Conservation (phyloP, 805 yeast species). For the Suhomyces emberorum region DNA sequence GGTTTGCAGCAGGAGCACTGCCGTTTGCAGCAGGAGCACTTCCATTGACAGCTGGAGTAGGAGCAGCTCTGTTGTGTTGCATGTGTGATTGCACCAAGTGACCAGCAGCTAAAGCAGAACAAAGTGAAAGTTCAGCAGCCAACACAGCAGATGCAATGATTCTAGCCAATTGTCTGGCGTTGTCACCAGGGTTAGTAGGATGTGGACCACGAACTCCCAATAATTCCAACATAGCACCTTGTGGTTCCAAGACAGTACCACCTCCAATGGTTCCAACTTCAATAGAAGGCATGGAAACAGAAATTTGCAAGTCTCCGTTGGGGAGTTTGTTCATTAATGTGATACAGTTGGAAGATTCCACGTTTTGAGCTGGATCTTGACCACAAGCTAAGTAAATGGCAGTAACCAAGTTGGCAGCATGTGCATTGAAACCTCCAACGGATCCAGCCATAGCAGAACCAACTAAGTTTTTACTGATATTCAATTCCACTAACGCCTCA, state of each 20-base stretch:
- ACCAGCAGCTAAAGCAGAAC: conserved; percentile 97
- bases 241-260: conserved; percentile 96
- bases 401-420: conserved; percentile 94
- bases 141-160: conserved; percentile 92
- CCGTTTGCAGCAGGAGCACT: conserved; percentile 15
- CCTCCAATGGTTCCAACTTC: conserved; percentile 99
- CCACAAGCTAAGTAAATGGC: conserved; percentile 95
- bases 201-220: conserved; percentile 96
- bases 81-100: conserved; percentile 97
- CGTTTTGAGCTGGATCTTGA: conserved; percentile 99
- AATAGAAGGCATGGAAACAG: conserved; percentile 98
- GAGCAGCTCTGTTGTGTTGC: conserved; percentile 82
- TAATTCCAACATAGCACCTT: conserved; percentile 91
- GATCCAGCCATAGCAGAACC: conserved; percentile 99
- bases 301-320: conserved; percentile 76
- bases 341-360: conserved; percentile 95
- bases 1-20: conserved; percentile 10
- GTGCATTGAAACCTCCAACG: conserved; percentile 97
- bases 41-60: conserved; percentile 33
- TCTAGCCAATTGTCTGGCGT: conserved; percentile 89
- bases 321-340: conserved; percentile 82
- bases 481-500: conserved; percentile 85
- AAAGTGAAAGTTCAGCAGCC: conserved; percentile 92
- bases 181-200: conserved; percentile 87
- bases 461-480: conserved; percentile 81